These are phyloP conservation scores for Kalaharituber pfeilii DNA, from an alignment of 2,329 filamentous ascomycete genomes.

Conservation along the genomic window DNA sequence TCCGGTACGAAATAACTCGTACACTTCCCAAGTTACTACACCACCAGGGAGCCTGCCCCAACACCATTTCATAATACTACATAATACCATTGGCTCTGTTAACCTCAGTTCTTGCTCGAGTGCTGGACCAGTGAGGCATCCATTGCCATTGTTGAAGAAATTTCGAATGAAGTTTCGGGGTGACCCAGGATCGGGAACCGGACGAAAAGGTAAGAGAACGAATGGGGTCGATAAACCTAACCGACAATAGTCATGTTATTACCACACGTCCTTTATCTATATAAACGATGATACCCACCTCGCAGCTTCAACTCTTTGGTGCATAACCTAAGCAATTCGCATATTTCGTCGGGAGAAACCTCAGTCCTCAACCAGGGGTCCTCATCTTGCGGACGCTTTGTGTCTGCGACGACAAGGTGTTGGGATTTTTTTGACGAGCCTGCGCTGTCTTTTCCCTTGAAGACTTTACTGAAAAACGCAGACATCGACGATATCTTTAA, in stretches of 20 bases:
- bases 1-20: slow-evolving; percentile 87
- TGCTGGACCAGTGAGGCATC: slow-evolving; percentile 44
- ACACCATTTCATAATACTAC: slow-evolving; percentile 93
- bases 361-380: slow-evolving; percentile 71
- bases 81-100: slow-evolving; percentile 85
- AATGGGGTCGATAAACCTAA: slow-evolving; percentile 75
- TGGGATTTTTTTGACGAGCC: slow-evolving; percentile 42
- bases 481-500: slow-evolving; percentile 10
- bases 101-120: slow-evolving; percentile 77
- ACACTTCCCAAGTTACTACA: slow-evolving; percentile 91
- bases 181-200: slow-evolving; percentile 76
- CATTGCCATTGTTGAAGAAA: slow-evolving; percentile 59
- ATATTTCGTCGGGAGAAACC: slow-evolving; percentile 77
- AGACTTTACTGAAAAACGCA: slow-evolving; percentile 43
- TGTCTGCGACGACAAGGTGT: slow-evolving; percentile 35
- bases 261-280: background rate
- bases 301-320: slow-evolving; percentile 82
- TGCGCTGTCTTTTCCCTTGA: slow-evolving; percentile 59
- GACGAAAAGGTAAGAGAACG: slow-evolving; percentile 81
- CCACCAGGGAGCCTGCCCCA: slow-evolving; percentile 85
- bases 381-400: slow-evolving; percentile 62
- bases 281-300: slow-evolving; percentile 38
- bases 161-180: slow-evolving; percentile 84
- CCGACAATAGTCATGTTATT: slow-evolving; percentile 3
- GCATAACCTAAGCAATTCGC: slow-evolving; percentile 68